Evolutionary conservation across 108 stramenopile genomes (phyloP).

Genomic region (Epithemia pelagica): DNA sequence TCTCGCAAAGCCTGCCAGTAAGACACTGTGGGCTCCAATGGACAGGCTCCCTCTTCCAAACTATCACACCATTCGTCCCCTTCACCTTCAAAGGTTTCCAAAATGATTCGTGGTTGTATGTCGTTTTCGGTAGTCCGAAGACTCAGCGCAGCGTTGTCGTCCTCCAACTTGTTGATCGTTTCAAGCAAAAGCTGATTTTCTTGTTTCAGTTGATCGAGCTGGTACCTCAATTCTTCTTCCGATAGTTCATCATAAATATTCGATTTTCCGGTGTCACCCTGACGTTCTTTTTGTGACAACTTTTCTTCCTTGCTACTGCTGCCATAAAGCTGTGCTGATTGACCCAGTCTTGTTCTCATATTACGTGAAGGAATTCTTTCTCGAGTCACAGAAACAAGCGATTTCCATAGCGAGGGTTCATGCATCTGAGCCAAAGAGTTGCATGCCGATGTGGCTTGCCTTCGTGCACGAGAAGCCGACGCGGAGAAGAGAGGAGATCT

Average conservation of each 20-base stretch:
- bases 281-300: too few species aligned
- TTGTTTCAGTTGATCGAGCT: background rate
- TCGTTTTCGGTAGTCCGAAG: background rate
- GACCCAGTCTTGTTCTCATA: too few species aligned
- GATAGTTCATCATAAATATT: background rate
- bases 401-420: too few species aligned
- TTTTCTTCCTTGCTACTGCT: too few species aligned
- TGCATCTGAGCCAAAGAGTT: too few species aligned
- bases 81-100: constrained; percentile 65
- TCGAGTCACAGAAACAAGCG: too few species aligned
- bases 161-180: background rate
- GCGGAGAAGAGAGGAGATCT: background rate
- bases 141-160: background rate
- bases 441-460: too few species aligned
- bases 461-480: too few species aligned
- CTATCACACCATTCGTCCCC: constrained; percentile 32
- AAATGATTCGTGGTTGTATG: constrained; percentile 24
- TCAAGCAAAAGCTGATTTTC: background rate
- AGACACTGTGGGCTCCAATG: constrained; percentile 36
- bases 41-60: constrained; percentile 28
- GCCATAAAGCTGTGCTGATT: too few species aligned
- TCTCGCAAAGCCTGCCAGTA: constrained; percentile 64
- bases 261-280: too few species aligned
- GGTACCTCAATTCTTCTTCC: background rate
- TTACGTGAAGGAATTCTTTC: too few species aligned